Base-by-base conservation (phyloP, 2,329 filamentous ascomycete species). In the Neocatenulostroma microsporum region DNA sequence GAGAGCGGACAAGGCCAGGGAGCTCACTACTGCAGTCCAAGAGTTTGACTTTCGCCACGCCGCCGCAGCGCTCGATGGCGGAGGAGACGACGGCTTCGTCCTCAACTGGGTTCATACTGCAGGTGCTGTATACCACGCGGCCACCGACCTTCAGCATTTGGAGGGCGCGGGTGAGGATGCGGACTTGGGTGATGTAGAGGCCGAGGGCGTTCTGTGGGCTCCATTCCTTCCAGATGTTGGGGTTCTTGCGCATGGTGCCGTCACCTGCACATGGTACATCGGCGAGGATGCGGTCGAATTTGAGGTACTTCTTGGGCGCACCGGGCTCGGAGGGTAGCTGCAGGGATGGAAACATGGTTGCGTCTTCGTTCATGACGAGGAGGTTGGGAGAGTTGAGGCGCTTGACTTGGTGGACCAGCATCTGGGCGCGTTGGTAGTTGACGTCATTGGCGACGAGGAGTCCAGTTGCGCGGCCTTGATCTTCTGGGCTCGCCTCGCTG, bases 211-310 rank as follows among this genome's bases (percentile, higher is more conserved):
- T 94, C 40, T 80, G 80, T 1, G 88, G 86, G 42, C 74, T 82
- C 91, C 91, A 98, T 51, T 95, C 87, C 57, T 84, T 85, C 91
- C 91, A 98, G 39, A 98, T 73, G 59, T 84, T 85, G 42, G 82
- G 73, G 56, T 98, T 98, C 73, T 98, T 98, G 49, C 91, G 78
- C 38, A 84, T 69, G 0, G 91, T 98, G 39, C 91, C 91, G 54
- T 98, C 91, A 41, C 91, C 91, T 4, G 88, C 93, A 69, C 91
- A 98, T 29, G 91, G 91, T 0, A 98, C 91, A 64, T 98, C 91
- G 29, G 91, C 89, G 39, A 98, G 69, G 44, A 98, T 94, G 44
- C 91, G 82, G 62, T 98, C 91, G 53, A 95, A 98, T 66, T 95
- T 95, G 42, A 98, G 76, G 61, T 94, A 96, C 48, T 75, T 72